Evolutionary conservation across 345 rosid genomes (phyloP).

Genomic region (Streptanthus diversifolius): DNA sequence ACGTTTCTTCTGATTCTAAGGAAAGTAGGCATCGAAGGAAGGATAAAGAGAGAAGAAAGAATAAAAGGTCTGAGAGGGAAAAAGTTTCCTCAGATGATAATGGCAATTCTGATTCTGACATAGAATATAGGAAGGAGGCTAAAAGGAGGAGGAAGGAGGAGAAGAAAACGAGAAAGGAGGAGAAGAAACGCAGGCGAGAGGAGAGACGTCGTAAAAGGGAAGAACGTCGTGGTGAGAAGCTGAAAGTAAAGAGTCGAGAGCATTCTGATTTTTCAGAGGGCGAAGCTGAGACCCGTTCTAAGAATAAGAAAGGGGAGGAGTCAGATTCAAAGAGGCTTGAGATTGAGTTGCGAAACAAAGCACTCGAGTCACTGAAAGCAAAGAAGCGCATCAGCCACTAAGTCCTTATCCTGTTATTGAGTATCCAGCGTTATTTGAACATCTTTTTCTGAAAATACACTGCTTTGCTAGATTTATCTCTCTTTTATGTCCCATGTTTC

Average conservation of each 20-base stretch:
- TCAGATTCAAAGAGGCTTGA: slow-evolving; percentile 79
- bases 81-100: slow-evolving; percentile 58
- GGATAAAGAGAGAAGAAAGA: slow-evolving; percentile 55
- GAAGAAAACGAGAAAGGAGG: slow-evolving; percentile 78
- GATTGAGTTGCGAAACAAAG: slow-evolving; percentile 88
- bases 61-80: slow-evolving; percentile 52
- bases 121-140: slow-evolving; percentile 75
- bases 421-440: slow-evolving; percentile 26
- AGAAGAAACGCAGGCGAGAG: slow-evolving; percentile 68
- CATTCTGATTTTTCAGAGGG: slow-evolving; percentile 53
- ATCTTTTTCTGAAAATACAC: slow-evolving; percentile 26
- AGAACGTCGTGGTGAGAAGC: slow-evolving; percentile 69
- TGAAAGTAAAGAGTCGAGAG: slow-evolving; percentile 45
- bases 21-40: slow-evolving; percentile 44
- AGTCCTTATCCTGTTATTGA: slow-evolving; percentile 15
- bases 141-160: slow-evolving; percentile 89
- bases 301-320: slow-evolving; percentile 43
- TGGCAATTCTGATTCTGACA: slow-evolving; percentile 59
- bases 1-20: slow-evolving; percentile 50
- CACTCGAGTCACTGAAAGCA: slow-evolving; percentile 89
- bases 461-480: slow-evolving; percentile 23
- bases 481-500: slow-evolving; percentile 13
- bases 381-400: slow-evolving; percentile 72
- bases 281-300: slow-evolving; percentile 39
- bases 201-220: slow-evolving; percentile 73